Evolutionary conservation across 2,329 filamentous ascomycete species (phyloP), one percentile per base, ranked within the genome.

Genomic region (Penicillium thymicola): DNA sequence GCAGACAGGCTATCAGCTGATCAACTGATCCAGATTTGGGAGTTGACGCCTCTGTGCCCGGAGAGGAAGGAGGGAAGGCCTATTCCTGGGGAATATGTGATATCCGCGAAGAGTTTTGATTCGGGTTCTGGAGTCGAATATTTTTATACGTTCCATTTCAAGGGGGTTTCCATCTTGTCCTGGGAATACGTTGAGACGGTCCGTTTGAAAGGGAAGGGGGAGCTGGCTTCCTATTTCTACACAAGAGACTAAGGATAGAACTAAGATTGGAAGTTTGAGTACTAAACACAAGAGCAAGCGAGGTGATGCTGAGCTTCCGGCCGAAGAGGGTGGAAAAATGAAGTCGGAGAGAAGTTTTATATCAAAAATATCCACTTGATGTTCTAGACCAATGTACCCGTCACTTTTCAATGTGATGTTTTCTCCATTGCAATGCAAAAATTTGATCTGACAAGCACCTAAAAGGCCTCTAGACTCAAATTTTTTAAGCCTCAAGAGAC

Each of bases 101-200:
- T 68, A 16, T 47, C 51, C 23, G 65, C 60, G 4, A 42, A 34
- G 4, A 38, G 46, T 14, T 9, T 46, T 36, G 27, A 36, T 34
- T 34, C 23, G 5, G 23, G 4, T 14, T 34, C 46, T 46, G 25
- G 23, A 6, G 25, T 11, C 9, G 23, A 34, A 13, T 55, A 41
- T 21, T 36, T 59, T 16, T 71, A 70, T 54, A 57, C 48, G 1
- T 73, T 72, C 45, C 44, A 63, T 21, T 59, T 72, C 36, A 49
- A 60, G 9, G 70, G 70, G 1, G 70, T 72, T 34, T 62, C 61
- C 1, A 66, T 73, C 18, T 30, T 52, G 2, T 62, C 57, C 10
- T 72, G 70, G 70, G 58, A 38, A 25, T 46, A 23, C 32, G 18
- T 28, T 10, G 49, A 53, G 11, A 25, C 40, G 9, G 32, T 4